Evolutionary conservation across 1,284 basidiomycete genomes (phyloP).

Genomic region (Cystobasidium sp.): DNA sequence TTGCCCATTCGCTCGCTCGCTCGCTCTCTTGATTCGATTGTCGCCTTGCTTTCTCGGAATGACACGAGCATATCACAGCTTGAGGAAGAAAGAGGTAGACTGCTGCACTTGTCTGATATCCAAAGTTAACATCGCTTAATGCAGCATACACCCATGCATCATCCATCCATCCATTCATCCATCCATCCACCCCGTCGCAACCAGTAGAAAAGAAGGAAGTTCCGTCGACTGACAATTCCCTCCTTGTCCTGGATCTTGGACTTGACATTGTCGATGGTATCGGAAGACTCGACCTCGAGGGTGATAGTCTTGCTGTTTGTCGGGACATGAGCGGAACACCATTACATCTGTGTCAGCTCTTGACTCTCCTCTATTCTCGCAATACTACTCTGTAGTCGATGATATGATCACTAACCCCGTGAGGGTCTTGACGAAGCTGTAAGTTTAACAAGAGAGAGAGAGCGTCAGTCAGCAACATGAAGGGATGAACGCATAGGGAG

Average conservation of each 20-base stretch:
- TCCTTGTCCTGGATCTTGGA: constrained; percentile 65
- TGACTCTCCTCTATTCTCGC: background rate
- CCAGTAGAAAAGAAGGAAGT: background rate
- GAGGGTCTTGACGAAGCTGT: constrained; percentile 63
- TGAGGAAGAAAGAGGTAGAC: no score
- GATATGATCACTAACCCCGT: constrained; percentile 65
- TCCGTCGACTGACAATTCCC: constrained; percentile 49
- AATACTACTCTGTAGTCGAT: constrained; percentile 56
- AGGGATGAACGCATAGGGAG: no score
- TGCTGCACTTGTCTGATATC: no score
- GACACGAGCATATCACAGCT: no score
- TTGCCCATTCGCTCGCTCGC: no score
- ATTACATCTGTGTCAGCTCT: background rate
- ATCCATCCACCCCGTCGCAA: background rate
- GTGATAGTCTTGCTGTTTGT: constrained; percentile 60
- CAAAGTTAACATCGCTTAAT: no score
- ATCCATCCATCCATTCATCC: background rate
- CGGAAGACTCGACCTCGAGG: constrained; percentile 65
- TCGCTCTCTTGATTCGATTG: no score
- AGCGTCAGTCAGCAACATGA: constrained; percentile 1
- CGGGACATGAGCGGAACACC: no score
- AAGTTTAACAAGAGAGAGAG: constrained; percentile 53
- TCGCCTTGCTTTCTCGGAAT: no score
- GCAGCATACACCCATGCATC: background rate
- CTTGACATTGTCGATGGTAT: constrained; percentile 66